Evolutionary conservation across 176 grass and related monocot genomes (phyloP), one percentile per base, ranked within the genome.

Genomic region (Oropetium thomaeum): DNA sequence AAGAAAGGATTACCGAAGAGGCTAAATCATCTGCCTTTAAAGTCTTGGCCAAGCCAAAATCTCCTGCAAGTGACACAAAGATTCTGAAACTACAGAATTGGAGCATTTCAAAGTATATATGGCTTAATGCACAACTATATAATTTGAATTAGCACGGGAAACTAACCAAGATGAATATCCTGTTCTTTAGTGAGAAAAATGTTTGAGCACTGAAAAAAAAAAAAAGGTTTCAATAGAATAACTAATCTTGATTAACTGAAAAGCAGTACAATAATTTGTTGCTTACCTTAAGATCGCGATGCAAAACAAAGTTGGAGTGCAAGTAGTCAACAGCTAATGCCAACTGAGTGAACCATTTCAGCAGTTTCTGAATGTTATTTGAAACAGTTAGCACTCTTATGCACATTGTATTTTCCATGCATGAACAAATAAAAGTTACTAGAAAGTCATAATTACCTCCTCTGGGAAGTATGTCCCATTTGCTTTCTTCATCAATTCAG

Each of bases 171-270:
- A 40, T 89, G 91, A 73, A 99, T 85, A 31, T 99, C 87, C 25
- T 99, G 96, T 87, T 96, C 89, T 82, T 99, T 99, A 23, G 92
- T 99, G 16, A 99, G 96, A 85, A 99, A 99, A 85, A 96, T 99
- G 67, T 99, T 99, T 87, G 92, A 99, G 70, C 96, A 99, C 96
- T 99, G 89, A 82, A 80, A 79, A 62, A 76, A 81, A 64, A 30
- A 22, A 16, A 69, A 22, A 62, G 42, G 17, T 34, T 57, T n/a
- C n/a, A n/a, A 44, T 8, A 44, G 26, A 32, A 74, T 75, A 54
- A 70, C 27, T 58, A 41, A 3, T 16, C 37, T 68, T 55, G 17
- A 58, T 76, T 43, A 71, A 80, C 17, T 41, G 26, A 61, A 11
- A 11, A 58, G 22, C 52, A 33, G 27, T 13, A 49, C 25, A 73